Evolutionary conservation across 257 asterid genomes (phyloP).

Genomic region (Primulina huaijiensis): DNA sequence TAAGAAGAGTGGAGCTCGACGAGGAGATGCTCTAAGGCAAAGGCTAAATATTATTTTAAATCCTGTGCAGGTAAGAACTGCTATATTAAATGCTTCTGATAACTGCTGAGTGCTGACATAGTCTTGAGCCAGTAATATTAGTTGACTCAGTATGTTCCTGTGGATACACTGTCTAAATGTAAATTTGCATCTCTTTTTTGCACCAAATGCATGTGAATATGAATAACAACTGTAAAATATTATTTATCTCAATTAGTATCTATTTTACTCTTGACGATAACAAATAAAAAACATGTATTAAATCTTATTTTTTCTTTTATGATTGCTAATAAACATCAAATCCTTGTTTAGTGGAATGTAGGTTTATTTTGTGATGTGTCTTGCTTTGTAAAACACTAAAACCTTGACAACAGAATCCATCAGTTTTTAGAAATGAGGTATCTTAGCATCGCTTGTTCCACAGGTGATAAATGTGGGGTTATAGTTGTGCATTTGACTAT

Average conservation of each 20-base stretch:
- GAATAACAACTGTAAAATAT: constrained; percentile 12
- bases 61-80: constrained; percentile 84
- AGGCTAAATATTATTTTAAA: constrained; percentile 79
- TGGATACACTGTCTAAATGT: neutral
- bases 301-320: neutral
- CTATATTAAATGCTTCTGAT: constrained; percentile 19
- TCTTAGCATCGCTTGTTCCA: neutral
- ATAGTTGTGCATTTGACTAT: constrained; percentile 3
- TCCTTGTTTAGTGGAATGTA: neutral
- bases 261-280: neutral
- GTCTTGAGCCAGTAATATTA: constrained; percentile 5
- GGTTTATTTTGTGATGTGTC: neutral
- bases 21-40: constrained; percentile 80
- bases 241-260: constrained; percentile 14
- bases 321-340: neutral
- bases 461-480: neutral
- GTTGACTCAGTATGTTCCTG: neutral
- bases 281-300: constrained; percentile 2
- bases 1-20: constrained; percentile 98
- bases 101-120: constrained; percentile 8
- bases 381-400: neutral
- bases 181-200: neutral
- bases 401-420: neutral
- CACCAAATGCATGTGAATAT: neutral
- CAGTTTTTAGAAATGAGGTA: neutral